phyloP scores from a whole-genome alignment of 176 grass and related monocot genomes.

The Lolium perenne region DNA sequence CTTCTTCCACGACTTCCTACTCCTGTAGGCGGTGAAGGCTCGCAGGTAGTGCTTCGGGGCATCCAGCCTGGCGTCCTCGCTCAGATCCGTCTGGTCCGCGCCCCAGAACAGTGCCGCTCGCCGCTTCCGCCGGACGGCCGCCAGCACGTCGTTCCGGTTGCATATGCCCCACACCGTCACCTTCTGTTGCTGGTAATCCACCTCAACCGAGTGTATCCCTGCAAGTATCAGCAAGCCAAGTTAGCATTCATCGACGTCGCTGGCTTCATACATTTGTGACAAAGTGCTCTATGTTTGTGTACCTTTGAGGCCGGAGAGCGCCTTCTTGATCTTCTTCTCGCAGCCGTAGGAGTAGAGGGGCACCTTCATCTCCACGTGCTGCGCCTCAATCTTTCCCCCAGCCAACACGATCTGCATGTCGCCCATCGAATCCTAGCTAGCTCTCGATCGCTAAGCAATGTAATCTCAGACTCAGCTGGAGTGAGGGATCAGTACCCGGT shows the following conservation, averaged over 20 bases:
- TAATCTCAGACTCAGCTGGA: constrained; percentile 19
- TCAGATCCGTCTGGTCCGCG: background rate
- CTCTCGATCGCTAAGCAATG: background rate
- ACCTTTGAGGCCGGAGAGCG: constrained; percentile 74
- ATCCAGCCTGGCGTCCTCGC: constrained; percentile 37
- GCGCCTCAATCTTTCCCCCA: constrained; percentile 68
- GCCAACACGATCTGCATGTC: constrained; percentile 83
- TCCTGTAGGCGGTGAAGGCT: constrained; percentile 56
- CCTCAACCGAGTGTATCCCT: constrained; percentile 89
- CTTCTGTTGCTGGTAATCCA: constrained; percentile 82
- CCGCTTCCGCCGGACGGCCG: constrained; percentile 78
- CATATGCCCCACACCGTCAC: constrained; percentile 97
- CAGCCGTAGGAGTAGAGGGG: constrained; percentile 92
- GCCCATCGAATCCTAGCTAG: constrained; percentile 45
- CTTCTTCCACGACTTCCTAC: constrained; percentile 87
- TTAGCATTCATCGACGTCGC: background rate
- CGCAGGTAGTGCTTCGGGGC: constrained; percentile 54
- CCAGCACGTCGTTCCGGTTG: constrained; percentile 75
- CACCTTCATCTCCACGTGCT: constrained; percentile 95
- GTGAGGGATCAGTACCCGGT: background rate
- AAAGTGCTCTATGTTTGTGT: background rate
- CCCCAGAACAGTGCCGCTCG: constrained; percentile 73
- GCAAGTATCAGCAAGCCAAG: constrained; percentile 5
- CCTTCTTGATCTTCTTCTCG: constrained; percentile 96
- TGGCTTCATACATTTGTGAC: background rate